These are phyloP conservation scores for Lasiodiplodia sp. DNA, from an alignment of 2,329 filamentous ascomycete genomes.

Conservation along the genomic window DNA sequence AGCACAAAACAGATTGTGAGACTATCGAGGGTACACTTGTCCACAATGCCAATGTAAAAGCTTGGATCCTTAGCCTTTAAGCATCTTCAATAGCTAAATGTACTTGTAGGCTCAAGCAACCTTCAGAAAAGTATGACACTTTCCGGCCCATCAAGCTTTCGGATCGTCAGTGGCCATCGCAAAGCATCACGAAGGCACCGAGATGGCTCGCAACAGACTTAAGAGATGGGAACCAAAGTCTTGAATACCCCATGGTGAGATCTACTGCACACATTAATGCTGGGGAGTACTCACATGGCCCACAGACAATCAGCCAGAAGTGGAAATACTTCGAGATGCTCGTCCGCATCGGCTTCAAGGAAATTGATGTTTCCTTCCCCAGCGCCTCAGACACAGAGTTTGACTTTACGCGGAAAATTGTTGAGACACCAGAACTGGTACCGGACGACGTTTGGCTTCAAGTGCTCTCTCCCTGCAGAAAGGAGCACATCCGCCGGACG, in stretches of 20 bases:
- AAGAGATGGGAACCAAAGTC: conserved; percentile 91
- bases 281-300: not conserved
- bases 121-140: conserved; percentile 76
- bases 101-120: conserved; percentile 68
- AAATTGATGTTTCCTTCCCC: conserved; percentile 96
- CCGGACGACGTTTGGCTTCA: conserved; percentile 92
- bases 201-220: conserved; percentile 90
- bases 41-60: not conserved
- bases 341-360: conserved; percentile 89
- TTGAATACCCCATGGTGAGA: conserved; percentile 88
- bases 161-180: conserved; percentile 83
- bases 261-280: not conserved
- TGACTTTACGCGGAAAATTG: conserved; percentile 86
- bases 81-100: not conserved
- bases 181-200: conserved; percentile 81
- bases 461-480: conserved; percentile 88
- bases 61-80: not conserved
- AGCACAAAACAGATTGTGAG: no score
- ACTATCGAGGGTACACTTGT: not conserved
- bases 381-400: conserved; percentile 94
- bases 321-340: conserved; percentile 96
- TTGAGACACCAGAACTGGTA: conserved; percentile 82
- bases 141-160: conserved; percentile 72
- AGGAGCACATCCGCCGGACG: conserved; percentile 87
- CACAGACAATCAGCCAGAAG: conserved; percentile 89